A percentile compares a stretch with the other conserved stretches of the same genome.
Evolutionary conservation across 805 yeast genomes (phyloP).

Genomic region (Scheffersomyces stipitis): DNA sequence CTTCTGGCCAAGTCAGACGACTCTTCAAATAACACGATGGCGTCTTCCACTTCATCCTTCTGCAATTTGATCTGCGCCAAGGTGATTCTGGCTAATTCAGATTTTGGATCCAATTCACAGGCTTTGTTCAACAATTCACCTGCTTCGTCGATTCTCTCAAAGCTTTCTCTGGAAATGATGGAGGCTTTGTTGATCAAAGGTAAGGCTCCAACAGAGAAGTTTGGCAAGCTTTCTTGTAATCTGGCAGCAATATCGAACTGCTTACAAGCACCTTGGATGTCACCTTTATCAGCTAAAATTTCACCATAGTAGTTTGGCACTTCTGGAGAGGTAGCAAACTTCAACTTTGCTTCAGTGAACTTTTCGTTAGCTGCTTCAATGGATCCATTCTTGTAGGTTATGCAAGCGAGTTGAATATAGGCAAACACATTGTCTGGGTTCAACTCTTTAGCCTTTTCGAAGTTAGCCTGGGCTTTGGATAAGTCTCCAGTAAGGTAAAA

Average conservation of each 20-base stretch:
- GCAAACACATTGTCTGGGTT: conserved; percentile 80
- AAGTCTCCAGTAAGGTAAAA: conserved; percentile 78
- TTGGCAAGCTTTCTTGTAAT: conserved; percentile 69
- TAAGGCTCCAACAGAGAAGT: conserved; percentile 78
- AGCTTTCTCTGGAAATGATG: conserved; percentile 55
- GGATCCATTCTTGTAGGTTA: conserved; percentile 76
- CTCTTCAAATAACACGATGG: conserved; percentile 77
- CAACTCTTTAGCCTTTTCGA: conserved; percentile 69
- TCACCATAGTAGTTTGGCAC: conserved; percentile 96
- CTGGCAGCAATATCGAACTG: conserved; percentile 86
- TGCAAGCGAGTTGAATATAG: conserved; percentile 89
- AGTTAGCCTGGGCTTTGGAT: conserved; percentile 68
- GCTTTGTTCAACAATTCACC: conserved; percentile 71
- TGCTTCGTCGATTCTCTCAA: conserved; percentile 52
- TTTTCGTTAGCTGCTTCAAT: conserved; percentile 58
- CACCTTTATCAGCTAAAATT: conserved; percentile 79
- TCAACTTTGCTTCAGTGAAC: conserved; percentile 67
- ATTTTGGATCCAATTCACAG: conserved; percentile 77
- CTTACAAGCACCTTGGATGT: conserved; percentile 66
- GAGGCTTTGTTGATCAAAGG: conserved; percentile 91
- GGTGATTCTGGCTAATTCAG: conserved; percentile 87
- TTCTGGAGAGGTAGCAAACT: conserved; percentile 85
- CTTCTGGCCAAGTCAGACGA: conserved; percentile 82
- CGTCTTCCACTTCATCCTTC: conserved; percentile 77
- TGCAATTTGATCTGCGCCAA: conserved; percentile 89